A percentile compares a stretch with the other conserved stretches of the same genome.
phyloP scores from a whole-genome alignment of 192 early-diverging fungal genomes.

The Backusella morwellensis region DNA sequence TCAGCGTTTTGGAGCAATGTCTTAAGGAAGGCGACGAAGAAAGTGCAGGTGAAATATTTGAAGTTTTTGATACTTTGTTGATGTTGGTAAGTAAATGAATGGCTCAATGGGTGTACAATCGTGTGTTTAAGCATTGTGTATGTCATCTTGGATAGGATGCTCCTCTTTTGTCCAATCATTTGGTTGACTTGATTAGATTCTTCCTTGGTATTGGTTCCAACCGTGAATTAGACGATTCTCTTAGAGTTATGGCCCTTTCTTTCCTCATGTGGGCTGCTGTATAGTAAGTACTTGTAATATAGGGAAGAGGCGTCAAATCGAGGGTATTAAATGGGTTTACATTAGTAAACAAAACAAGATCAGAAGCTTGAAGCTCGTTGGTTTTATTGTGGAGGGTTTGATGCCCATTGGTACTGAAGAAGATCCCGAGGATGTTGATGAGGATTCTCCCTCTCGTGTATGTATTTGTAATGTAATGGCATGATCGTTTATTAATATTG shows the following conservation, averaged over 20 bases:
- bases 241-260: slow-evolving; percentile 79
- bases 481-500: neutral
- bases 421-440: slow-evolving; percentile 77
- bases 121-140: neutral
- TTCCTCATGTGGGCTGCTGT: slow-evolving; percentile 77
- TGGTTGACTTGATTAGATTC: slow-evolving; percentile 80
- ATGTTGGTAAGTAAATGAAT: slow-evolving; percentile 46
- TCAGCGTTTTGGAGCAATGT: slow-evolving; percentile 79
- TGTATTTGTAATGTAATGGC: neutral
- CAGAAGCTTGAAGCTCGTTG: slow-evolving; percentile 79
- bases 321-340: neutral
- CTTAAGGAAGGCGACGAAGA: slow-evolving; percentile 74
- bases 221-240: slow-evolving; percentile 60
- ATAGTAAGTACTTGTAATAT: slow-evolving; percentile 54
- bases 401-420: slow-evolving; percentile 85
- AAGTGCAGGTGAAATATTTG: slow-evolving; percentile 74
- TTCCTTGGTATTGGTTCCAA: slow-evolving; percentile 73
- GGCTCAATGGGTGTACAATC: neutral
- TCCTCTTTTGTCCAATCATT: slow-evolving; percentile 75
- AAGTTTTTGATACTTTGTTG: slow-evolving; percentile 83
- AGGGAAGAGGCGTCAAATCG: neutral
- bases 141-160: slow-evolving; percentile 49
- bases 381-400: slow-evolving; percentile 71
- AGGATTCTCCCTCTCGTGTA: slow-evolving; percentile 71
- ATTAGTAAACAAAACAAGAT: slow-evolving; percentile 74